These are phyloP conservation scores for Hypomyces perniciosus DNA, from an alignment of 2,329 filamentous ascomycete genomes.

Conservation along the genomic window DNA sequence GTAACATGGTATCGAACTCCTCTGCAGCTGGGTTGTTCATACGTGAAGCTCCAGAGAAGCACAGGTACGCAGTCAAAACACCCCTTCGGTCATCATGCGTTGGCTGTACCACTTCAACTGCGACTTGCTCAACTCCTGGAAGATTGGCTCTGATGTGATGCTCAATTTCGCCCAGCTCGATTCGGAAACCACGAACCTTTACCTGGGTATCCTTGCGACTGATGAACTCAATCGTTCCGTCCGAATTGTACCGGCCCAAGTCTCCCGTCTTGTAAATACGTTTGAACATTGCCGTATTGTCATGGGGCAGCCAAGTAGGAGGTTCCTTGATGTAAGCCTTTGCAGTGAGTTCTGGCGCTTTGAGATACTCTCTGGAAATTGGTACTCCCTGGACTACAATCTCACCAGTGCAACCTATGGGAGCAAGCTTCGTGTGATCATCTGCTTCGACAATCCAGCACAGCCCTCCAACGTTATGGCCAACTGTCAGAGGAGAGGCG, in stretches of 20 bases:
- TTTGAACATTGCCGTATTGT: not conserved
- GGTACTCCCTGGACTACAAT: conserved; percentile 43
- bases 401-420: conserved; percentile 37
- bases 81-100: not conserved
- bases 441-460: conserved; percentile 36
- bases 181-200: conserved; percentile 50
- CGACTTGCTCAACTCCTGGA: conserved; percentile 21
- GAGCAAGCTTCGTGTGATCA: conserved; percentile 31
- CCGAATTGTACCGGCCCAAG: conserved; percentile 34
- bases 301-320: not conserved
- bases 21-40: not conserved
- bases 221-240: conserved; percentile 37
- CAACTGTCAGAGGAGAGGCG: not conserved
- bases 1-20: not conserved
- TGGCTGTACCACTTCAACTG: not conserved
- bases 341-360: conserved; percentile 43
- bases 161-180: conserved; percentile 37
- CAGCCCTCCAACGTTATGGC: not conserved
- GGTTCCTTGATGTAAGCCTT: conserved; percentile 34
- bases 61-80: not conserved
- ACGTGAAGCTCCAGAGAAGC: not conserved
- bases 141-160: conserved; percentile 20
- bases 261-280: conserved; percentile 42
- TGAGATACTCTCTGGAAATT: conserved; percentile 50
- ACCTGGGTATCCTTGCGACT: conserved; percentile 53